Conservation (phyloP, 371 early-diverging fungal species). For the Synchytrium microbalum region DNA sequence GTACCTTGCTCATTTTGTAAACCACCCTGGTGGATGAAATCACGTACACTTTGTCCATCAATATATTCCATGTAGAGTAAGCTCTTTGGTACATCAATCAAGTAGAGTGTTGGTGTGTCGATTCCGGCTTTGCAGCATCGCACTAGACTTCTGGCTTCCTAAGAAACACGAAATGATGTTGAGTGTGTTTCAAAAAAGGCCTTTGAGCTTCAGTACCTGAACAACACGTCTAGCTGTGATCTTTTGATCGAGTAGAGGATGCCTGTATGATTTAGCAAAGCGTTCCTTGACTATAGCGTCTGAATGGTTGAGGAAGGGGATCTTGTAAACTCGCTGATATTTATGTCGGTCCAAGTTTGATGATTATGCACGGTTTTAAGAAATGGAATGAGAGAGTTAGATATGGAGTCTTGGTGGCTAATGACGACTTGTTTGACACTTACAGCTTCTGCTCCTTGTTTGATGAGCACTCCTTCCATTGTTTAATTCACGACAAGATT, state of each 20-base stretch:
- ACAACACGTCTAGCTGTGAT: constrained; percentile 66
- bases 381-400: background rate
- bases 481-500: too few relatives aligned
- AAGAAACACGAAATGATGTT: background rate
- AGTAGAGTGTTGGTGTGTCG: constrained; percentile 73
- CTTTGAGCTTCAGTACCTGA: constrained; percentile 37
- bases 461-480: constrained; percentile 13
- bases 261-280: constrained; percentile 86
- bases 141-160: constrained; percentile 74
- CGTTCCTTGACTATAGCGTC: constrained; percentile 69
- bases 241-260: constrained; percentile 79
- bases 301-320: constrained; percentile 35
- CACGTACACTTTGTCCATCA: constrained; percentile 64
- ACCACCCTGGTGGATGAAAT: constrained; percentile 38
- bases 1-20: background rate
- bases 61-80: constrained; percentile 84
- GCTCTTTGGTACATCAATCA: constrained; percentile 58
- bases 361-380: background rate
- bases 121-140: constrained; percentile 65
- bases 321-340: constrained; percentile 44
- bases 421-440: background rate
- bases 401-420: constrained; percentile 3
- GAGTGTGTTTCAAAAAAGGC: constrained; percentile 2
- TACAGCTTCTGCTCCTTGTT: constrained; percentile 43
- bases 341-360: background rate